Evolutionary conservation across 306 rosid genomes (phyloP), one percentile per base, ranked within the genome.

Genomic region (Ziziphus jujuba): DNA sequence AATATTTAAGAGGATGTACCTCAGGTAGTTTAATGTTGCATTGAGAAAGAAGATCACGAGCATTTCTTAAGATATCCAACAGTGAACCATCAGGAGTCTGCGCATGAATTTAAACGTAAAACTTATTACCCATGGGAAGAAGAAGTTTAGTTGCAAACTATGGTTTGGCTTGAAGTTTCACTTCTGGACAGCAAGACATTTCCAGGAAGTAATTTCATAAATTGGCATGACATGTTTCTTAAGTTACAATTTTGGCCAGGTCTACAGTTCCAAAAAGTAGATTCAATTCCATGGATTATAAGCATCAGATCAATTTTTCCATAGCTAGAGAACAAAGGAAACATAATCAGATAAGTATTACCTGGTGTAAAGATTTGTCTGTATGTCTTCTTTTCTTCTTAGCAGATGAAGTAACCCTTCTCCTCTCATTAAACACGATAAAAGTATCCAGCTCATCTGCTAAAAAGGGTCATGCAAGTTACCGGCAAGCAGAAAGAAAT

Each of bases 71-170:
- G 57, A 87, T 79, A 79, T 95, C 99, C 84, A 95, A 72, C 61
- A 90, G 85, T 45, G 99, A 58, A 15, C 97, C 99, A 65, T 88
- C 96, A 13, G 96, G 97, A 75, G 96, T 95, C 97, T 95, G 88
- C 85, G 81, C 28, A n/a, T 28, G 66, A 69, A 75, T 57, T 54
- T 57, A 74, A 67, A 17, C 40, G 2, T 14, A n/a, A 74, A 31
- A 73, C 20, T 53, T 70, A 38, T 45, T 59, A 70, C 47, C 25
- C 38, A 56, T 33, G 28, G 52, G 51, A 49, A 40, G 56, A 43
- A 52, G 22, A 60, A 61, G 35, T 43, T 73, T 12, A 59, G 11
- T n/a, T 50, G 19, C 54, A 19, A 49, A 19, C 54, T 49, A 11
- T 15, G 10, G 15, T 49, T 19, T 49, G 54, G 21, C 16, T 17